phyloP scores from a whole-genome alignment of 805 yeast genomes.

The Candida saitoana region DNA sequence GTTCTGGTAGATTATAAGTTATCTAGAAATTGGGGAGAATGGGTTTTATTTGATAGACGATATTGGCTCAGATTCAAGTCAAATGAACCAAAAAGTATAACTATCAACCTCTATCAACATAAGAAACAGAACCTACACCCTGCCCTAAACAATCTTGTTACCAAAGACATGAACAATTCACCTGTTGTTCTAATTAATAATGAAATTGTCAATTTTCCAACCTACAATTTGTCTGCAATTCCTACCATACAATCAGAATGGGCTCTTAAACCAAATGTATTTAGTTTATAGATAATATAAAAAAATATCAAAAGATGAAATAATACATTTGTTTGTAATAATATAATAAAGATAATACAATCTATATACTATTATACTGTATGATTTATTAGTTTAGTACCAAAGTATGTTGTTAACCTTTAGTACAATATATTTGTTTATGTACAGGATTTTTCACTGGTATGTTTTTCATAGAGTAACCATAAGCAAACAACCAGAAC shows the following conservation, averaged over 20 bases:
- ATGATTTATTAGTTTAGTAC: no score
- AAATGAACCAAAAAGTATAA: not conserved
- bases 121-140: conserved; percentile 6
- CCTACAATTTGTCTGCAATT: conserved; percentile 8
- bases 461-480: not conserved
- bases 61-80: conserved; percentile 29
- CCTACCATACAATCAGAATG: conserved; percentile 14
- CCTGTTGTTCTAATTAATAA: conserved; percentile 10
- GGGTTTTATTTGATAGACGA: conserved; percentile 38
- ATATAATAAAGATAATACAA: no score
- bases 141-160: not conserved
- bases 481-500: not conserved
- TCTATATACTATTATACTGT: no score
- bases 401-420: no score
- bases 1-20: not conserved
- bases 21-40: conserved; percentile 17
- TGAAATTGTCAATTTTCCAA: conserved; percentile 13
- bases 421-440: not conserved
- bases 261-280: conserved; percentile 11
- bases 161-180: not conserved
- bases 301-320: no score
- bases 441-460: conserved; percentile 3
- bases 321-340: no score
- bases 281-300: conserved; percentile 6
- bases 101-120: conserved; percentile 15